These are phyloP conservation scores for Porosira glacialis DNA, from an alignment of 352 stramenopile species.

Conservation along the genomic window DNA sequence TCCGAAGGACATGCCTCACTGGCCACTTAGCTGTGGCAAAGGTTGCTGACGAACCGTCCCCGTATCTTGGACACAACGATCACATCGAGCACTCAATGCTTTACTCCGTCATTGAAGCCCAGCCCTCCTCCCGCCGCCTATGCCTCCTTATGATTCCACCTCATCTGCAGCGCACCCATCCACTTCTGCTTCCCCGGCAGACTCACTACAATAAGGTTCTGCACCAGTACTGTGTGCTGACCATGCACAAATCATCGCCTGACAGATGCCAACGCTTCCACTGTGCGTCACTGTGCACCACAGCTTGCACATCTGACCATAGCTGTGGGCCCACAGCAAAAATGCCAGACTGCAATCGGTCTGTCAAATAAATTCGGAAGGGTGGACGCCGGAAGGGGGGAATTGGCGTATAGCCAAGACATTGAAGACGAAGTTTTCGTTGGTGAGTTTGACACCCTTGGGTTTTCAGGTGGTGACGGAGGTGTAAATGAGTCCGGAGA, in stretches of 20 bases:
- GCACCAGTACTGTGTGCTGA: slow-evolving; percentile 58
- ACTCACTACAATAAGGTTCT: slow-evolving; percentile 53
- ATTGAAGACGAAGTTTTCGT: slow-evolving; percentile 81
- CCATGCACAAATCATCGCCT: slow-evolving; percentile 53
- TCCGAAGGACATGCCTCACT: slow-evolving; percentile 68
- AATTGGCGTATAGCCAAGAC: slow-evolving; percentile 62
- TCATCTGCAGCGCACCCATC: slow-evolving; percentile 59
- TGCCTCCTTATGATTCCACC: slow-evolving; percentile 40
- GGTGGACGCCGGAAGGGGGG: slow-evolving; percentile 55
- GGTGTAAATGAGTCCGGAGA: slow-evolving; percentile 80
- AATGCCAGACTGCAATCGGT: slow-evolving; percentile 73
- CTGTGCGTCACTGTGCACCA: slow-evolving; percentile 66
- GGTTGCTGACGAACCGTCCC: slow-evolving; percentile 55
- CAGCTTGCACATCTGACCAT: slow-evolving; percentile 74
- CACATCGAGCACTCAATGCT: slow-evolving; percentile 55
- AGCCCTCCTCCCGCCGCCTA: slow-evolving; percentile 13
- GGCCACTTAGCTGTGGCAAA: slow-evolving; percentile 73
- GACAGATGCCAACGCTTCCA: slow-evolving; percentile 54
- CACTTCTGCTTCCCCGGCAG: slow-evolving; percentile 52
- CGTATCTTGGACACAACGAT: slow-evolving; percentile 71
- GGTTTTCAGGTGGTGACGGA: slow-evolving; percentile 80
- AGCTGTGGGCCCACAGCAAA: slow-evolving; percentile 81
- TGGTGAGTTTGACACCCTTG: slow-evolving; percentile 83
- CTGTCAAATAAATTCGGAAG: slow-evolving; percentile 47
- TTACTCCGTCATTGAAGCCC: slow-evolving; percentile 48